Base-by-base conservation (phyloP, 345 rosid genomes). In the Durio zibethinus region DNA sequence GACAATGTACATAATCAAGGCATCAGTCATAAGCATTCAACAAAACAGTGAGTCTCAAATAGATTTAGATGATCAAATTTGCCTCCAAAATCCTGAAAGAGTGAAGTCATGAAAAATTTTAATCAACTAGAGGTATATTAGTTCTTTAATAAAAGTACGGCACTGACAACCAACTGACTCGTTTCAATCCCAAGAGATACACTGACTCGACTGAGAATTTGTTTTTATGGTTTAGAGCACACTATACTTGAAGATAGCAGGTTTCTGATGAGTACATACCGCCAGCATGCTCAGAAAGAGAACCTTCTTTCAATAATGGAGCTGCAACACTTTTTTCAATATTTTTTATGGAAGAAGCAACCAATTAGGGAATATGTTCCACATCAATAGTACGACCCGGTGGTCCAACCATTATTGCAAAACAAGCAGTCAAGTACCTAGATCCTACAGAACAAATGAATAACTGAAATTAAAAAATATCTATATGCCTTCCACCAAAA, bases 341-440 rank as follows among this genome's bases (percentile, higher is more conserved):
- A 69, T 94, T 92, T 85, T 88, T 80, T 77, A 88, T 84, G 16
- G 99, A 94, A 72, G 82, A 82, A 76, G 84, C 77, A 74, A 83
- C 95, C 81, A 97, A 80, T 79, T 94, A 91, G 48, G 97, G 92
- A 54, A 97, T 97, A 85, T 97, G 99, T 67, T 97, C 99, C 8
- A 94, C 92, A 1, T 98, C 98, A 81, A 94, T 88, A 73, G 88
- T 93, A 21, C 92, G 91, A 4, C 99, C 98, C 65, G 89, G 85
- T 25, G 87, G 82, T 73, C 97, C 99, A 77, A 97, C 97, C 98
- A 97, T 92, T 45, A 92, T 38, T 0, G 98, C 95, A 85, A 97
- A 92, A 87, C 97, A 97, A 63, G 94, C 98, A 29, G 97, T 91
- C 80, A 97, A 87, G 79, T 97, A 97, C 23, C 99, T 98, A 11